A percentile compares a stretch with the other conserved stretches of the same genome.
phyloP scores from a whole-genome alignment of 2,329 filamentous ascomycete genomes.

The Colletotrichum sp. region DNA sequence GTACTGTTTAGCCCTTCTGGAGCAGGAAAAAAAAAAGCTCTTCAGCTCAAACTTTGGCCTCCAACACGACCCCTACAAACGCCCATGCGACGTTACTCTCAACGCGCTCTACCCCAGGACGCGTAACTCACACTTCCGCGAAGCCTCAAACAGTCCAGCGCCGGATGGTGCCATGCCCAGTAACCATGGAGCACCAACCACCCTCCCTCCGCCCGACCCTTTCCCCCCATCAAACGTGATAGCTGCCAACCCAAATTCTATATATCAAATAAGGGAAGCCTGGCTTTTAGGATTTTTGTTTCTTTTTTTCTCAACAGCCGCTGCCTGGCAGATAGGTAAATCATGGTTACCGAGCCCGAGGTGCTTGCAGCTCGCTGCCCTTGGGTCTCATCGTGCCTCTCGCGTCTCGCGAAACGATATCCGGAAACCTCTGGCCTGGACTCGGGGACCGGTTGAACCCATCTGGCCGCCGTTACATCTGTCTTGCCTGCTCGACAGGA shows the following conservation, averaged over 20 bases:
- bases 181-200: not conserved
- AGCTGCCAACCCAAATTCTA: slow-evolving; percentile 9
- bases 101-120: not conserved
- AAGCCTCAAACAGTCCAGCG: slow-evolving; percentile 10
- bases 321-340: not conserved
- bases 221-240: not conserved
- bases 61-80: not conserved
- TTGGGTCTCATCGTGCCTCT: not conserved
- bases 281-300: not conserved
- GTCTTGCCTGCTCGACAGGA: slow-evolving; percentile 2
- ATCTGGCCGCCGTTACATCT: slow-evolving; percentile 13
- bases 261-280: not conserved
- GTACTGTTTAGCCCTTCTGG: not conserved
- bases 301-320: not conserved
- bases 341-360: not conserved
- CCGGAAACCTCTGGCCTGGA: not conserved
- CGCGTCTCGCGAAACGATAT: not conserved
- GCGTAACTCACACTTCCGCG: slow-evolving; percentile 5
- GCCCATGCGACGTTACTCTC: not conserved
- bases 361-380: not conserved
- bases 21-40: not conserved
- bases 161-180: not conserved
- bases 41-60: not conserved
- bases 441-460: slow-evolving; percentile 5
- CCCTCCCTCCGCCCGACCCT: not conserved